phyloP scores from a whole-genome alignment of 345 rosid genomes.

The Geranium rotundifolium region DNA sequence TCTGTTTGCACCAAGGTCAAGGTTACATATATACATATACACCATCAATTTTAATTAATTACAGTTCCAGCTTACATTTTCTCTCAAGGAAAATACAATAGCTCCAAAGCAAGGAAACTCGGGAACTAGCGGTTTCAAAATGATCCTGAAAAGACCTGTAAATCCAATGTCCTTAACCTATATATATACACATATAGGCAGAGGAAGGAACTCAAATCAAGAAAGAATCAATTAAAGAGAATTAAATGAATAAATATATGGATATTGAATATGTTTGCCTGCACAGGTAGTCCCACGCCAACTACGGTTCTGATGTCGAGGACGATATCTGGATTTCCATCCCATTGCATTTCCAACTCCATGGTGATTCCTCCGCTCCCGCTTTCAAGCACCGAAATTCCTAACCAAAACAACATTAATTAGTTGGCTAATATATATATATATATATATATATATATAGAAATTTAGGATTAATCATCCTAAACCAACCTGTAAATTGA shows the following conservation, averaged over 20 bases:
- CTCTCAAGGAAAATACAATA: neutral
- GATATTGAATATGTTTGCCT: too few relatives aligned
- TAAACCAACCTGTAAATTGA: neutral
- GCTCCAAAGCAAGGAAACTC: neutral
- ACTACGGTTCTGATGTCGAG: neutral
- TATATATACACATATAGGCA: too few relatives aligned
- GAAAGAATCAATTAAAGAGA: too few relatives aligned
- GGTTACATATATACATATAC: too few relatives aligned
- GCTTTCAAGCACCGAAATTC: neutral
- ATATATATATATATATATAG: too few relatives aligned
- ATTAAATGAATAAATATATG: too few relatives aligned
- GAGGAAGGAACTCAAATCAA: too few relatives aligned
- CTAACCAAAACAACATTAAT: neutral
- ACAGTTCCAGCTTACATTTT: neutral
- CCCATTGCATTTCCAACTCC: neutral
- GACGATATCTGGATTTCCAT: neutral
- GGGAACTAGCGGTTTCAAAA: neutral
- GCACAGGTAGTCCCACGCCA: neutral
- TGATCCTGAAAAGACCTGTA: neutral
- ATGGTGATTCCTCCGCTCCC: neutral
- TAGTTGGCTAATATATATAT: too few relatives aligned
- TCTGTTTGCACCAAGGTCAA: neutral
- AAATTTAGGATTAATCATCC: too few relatives aligned
- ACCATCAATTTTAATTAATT: too few relatives aligned
- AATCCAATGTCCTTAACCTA: neutral